Conservation (phyloP, 768 basidiomycete genomes). For the Pulveroboletus ravenelii region DNA sequence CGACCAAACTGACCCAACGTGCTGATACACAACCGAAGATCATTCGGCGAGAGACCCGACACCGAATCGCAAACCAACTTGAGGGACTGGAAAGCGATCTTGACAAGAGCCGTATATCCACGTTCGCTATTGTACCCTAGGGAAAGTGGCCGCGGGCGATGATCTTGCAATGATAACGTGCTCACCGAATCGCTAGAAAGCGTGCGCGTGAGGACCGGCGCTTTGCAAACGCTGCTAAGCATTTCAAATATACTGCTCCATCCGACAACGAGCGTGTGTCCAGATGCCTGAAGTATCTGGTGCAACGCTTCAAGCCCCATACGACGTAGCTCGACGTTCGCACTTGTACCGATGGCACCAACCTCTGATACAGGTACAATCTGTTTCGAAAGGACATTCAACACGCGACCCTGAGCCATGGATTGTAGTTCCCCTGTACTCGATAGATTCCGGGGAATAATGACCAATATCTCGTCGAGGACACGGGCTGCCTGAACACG, state of each 20-base stretch:
- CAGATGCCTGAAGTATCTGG: conserved; percentile 85
- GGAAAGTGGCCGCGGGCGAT: conserved; percentile 43
- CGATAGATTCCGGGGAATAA: conserved; percentile 69
- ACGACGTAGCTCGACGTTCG: conserved; percentile 71
- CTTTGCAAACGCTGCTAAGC: conserved; percentile 81
- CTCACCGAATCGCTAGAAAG: conserved; percentile 39
- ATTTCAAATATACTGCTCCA: conserved; percentile 95
- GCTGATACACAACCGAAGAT: conserved; percentile 83
- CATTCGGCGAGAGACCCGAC: conserved; percentile 70
- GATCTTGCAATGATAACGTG: conserved; percentile 37
- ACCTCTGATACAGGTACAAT: conserved; percentile 45
- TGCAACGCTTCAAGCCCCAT: conserved; percentile 90
- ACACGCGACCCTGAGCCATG: conserved; percentile 72
- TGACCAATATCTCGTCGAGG: conserved; percentile 75
- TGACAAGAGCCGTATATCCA: conserved; percentile 69
- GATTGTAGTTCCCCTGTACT: conserved; percentile 59
- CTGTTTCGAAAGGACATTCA: conserved; percentile 82
- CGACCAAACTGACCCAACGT: conserved; percentile 90
- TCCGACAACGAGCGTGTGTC: conserved; percentile 86
- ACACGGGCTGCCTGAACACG: conserved; percentile 87
- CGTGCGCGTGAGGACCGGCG: conserved; percentile 37
- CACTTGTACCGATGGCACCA: conserved; percentile 41
- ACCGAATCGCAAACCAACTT: conserved; percentile 94
- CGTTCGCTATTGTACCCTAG: conserved; percentile 60
- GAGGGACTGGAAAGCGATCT: conserved; percentile 91